Base-by-base conservation (phyloP, 2,329 filamentous ascomycete genomes). In the Mariannaea sp. region DNA sequence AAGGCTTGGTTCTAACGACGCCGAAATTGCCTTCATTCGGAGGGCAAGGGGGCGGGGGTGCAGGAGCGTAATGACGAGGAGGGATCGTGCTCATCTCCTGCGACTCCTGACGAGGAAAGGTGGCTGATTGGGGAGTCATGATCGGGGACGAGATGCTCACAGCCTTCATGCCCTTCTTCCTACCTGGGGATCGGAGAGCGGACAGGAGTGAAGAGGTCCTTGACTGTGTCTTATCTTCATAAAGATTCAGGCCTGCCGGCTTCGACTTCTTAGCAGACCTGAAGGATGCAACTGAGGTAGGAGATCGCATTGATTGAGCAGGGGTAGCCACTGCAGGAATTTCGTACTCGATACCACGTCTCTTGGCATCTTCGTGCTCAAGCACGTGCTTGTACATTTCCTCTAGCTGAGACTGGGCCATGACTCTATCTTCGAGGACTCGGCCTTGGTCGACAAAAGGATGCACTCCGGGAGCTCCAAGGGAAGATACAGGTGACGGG, bases 341-440 rank as follows among this genome's bases (percentile, higher is more conserved):
- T 17, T 80, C 76, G 38, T 82, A 74, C 14, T 71, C 71, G 35
- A 82, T 67, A 26, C 84, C 84, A 41, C 77, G 77, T 59, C 80
- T 76, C 70, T 86, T 87, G 45, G 83, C 83, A 53, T 82, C 83
- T 66, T 97, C 92, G 64, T 96, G 89, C 71, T 92, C 90, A 86
- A 96, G 88, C 59, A 96, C 92, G 62, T 92, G 88, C 57, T 87
- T 91, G 74, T 97, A 97, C 70, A 97, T 85, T 65, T 90, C 85
- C 71, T 96, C 92, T 72, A 97, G 85, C 70, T 96, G 89, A 60
- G 87, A 80, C 71, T 94, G 86, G 58, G 90, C 86, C 76, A 87
- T 87, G 66, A 82, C 80, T 69, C 82, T 84, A 72, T 96, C 90
- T 55, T 83, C 81, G 54, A 87, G 83, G 19, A 97, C 81, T 13